A percentile compares a stretch with the other conserved stretches of the same genome.
Evolutionary conservation across 2,329 filamentous ascomycete species (phyloP).

Genomic region (Intubia oerlemansii): DNA sequence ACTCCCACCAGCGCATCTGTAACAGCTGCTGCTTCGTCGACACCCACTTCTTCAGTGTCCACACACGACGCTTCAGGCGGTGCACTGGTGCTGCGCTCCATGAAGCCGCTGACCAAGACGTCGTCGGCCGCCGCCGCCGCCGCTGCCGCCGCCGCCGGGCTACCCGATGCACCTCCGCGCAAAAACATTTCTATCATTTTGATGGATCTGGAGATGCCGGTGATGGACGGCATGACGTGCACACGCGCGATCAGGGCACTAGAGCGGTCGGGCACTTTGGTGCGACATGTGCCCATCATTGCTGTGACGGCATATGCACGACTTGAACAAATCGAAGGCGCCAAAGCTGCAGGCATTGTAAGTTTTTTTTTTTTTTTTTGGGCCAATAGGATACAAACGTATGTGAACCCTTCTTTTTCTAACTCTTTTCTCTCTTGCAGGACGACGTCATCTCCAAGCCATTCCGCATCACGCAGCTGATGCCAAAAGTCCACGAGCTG

Average conservation of each 20-base stretch:
- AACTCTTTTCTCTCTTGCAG: slow-evolving; percentile 13
- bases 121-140: not conserved
- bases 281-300: slow-evolving; percentile 52
- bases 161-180: slow-evolving; percentile 6
- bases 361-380: slow-evolving; percentile 12
- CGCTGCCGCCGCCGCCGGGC: too few species aligned
- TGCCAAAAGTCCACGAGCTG: slow-evolving; percentile 43
- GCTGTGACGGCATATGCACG: slow-evolving; percentile 69
- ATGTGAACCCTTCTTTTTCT: not conserved
- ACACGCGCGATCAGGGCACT: slow-evolving; percentile 46
- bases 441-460: slow-evolving; percentile 64
- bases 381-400: too few species aligned
- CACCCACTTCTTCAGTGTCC: too few species aligned
- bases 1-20: too few species aligned
- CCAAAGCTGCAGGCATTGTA: slow-evolving; percentile 53
- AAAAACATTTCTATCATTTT: slow-evolving; percentile 44
- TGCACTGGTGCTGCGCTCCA: too few species aligned
- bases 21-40: too few species aligned
- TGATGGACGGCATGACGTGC: slow-evolving; percentile 65
- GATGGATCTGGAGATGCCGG: slow-evolving; percentile 66
- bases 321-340: slow-evolving; percentile 50
- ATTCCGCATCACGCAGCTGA: slow-evolving; percentile 51
- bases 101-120: too few species aligned
- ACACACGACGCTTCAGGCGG: too few species aligned
- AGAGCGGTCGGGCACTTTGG: slow-evolving; percentile 38